Evolutionary conservation across 371 early-diverging fungal genomes (phyloP).

Genomic region (Circinella umbellata): DNA sequence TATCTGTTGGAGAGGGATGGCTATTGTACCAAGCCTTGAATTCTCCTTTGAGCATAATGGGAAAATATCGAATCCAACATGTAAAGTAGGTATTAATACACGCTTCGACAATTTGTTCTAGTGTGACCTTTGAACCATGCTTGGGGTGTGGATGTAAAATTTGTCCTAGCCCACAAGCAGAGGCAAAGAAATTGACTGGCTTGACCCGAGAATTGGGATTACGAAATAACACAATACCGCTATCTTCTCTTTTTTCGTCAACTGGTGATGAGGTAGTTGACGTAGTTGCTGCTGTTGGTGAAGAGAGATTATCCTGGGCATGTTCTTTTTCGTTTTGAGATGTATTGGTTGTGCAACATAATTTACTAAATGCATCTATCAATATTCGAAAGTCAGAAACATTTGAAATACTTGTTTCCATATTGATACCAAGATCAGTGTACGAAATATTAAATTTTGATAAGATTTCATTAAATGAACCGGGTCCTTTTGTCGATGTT

Average conservation of each 20-base stretch:
- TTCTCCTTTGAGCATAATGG: slow-evolving; percentile 38
- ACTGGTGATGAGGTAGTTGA: no score
- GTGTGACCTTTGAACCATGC: slow-evolving; percentile 25
- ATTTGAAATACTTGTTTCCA: slow-evolving; percentile 33
- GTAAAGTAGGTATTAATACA: slow-evolving; percentile 48
- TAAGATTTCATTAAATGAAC: background rate
- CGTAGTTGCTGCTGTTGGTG: no score
- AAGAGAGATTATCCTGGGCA: no score
- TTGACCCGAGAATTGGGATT: slow-evolving; percentile 39
- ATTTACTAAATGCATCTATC: slow-evolving; percentile 32
- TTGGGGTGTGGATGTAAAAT: slow-evolving; percentile 28
- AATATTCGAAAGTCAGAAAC: slow-evolving; percentile 31
- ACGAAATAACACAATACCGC: slow-evolving; percentile 32
- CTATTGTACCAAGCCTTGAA: slow-evolving; percentile 48
- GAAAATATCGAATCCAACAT: slow-evolving; percentile 48
- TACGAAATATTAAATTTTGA: slow-evolving; percentile 33
- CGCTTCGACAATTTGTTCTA: slow-evolving; percentile 42
- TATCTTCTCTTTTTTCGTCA: background rate
- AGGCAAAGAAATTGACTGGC: slow-evolving; percentile 47
- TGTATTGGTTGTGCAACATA: background rate
- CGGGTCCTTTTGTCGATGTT: background rate
- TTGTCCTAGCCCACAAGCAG: slow-evolving; percentile 35
- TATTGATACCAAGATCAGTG: slow-evolving; percentile 31
- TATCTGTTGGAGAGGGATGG: slow-evolving; percentile 36
- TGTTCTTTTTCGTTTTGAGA: background rate